Evolutionary conservation across 2,329 filamentous ascomycete species (phyloP).

Genomic region (Dactylellina sp.): DNA sequence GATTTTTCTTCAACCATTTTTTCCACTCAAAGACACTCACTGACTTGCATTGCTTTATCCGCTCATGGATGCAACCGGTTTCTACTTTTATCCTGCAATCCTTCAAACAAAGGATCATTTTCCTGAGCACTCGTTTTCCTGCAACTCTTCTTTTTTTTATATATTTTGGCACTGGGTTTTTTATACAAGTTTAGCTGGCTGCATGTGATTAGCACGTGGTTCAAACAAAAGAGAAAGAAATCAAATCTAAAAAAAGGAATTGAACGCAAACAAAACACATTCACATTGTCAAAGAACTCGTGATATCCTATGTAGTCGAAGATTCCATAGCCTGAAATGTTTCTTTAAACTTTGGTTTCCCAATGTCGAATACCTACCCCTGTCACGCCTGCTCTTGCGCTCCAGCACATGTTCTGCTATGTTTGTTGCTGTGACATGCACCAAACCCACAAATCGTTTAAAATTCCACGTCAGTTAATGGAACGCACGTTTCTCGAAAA

Average conservation of each 20-base stretch:
- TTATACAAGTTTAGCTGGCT: neutral
- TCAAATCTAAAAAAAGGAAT: conserved; percentile 4
- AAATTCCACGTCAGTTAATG: no score
- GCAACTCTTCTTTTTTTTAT: neutral
- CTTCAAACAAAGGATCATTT: neutral
- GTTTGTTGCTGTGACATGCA: no score
- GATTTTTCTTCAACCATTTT: neutral
- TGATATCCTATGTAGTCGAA: neutral
- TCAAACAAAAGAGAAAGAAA: conserved; percentile 14
- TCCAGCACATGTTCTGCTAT: no score
- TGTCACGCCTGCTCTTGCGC: no score
- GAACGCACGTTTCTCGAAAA: no score
- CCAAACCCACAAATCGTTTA: no score
- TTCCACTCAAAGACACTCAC: neutral
- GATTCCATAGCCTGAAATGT: neutral
- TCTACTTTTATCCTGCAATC: neutral
- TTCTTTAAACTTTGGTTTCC: no score
- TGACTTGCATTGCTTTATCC: neutral
- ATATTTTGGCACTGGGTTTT: neutral
- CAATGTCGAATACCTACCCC: no score
- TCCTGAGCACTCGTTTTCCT: neutral
- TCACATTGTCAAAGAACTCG: neutral
- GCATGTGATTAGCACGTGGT: conserved; percentile 13
- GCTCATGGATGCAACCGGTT: neutral
- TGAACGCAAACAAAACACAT: neutral